Percentiles rank a stretch among this genome's conserved stretches.
Evolutionary conservation across 148 eudicot species (phyloP).

Genomic region (Polygonum maritimum): DNA sequence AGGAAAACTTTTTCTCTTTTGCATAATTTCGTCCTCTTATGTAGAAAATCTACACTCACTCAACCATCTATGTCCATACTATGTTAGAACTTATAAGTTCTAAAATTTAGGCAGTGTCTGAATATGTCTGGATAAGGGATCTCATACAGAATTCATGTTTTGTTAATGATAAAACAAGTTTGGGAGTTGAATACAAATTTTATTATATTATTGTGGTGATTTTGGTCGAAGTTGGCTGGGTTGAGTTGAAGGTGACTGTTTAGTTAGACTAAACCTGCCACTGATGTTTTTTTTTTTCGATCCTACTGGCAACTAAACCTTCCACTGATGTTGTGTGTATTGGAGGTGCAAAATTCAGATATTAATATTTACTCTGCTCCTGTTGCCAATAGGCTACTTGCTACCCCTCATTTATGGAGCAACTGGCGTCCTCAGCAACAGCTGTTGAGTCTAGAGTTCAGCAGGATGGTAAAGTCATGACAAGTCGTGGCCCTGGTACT

Average conservation of each 20-base stretch:
- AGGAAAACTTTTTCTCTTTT: not conserved
- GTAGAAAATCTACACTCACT: not conserved
- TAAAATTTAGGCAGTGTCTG: not conserved
- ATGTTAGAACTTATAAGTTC: not conserved
- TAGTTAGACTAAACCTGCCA: not conserved
- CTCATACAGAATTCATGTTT: not conserved
- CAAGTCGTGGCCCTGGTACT: conserved; percentile 98
- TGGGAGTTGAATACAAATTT: not conserved
- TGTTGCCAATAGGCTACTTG: conserved; percentile 72
- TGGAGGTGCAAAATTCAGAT: not conserved
- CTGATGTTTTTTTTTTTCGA: too few species aligned
- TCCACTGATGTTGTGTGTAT: not conserved
- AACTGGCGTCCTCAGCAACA: conserved; percentile 66
- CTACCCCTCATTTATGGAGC: conserved; percentile 90
- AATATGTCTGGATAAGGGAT: not conserved
- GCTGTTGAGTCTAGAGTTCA: conserved; percentile 87
- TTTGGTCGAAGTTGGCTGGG: not conserved
- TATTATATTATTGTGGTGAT: not conserved
- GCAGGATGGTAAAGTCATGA: conserved; percentile 79
- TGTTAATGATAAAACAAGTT: not conserved
- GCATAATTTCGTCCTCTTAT: not conserved
- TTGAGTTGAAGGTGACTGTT: too few species aligned
- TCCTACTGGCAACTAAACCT: too few species aligned
- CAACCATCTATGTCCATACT: not conserved
- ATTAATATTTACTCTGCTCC: not conserved